phyloP scores from a whole-genome alignment of 225 moss, liverwort and hornwort species.

The Asterella californica region DNA sequence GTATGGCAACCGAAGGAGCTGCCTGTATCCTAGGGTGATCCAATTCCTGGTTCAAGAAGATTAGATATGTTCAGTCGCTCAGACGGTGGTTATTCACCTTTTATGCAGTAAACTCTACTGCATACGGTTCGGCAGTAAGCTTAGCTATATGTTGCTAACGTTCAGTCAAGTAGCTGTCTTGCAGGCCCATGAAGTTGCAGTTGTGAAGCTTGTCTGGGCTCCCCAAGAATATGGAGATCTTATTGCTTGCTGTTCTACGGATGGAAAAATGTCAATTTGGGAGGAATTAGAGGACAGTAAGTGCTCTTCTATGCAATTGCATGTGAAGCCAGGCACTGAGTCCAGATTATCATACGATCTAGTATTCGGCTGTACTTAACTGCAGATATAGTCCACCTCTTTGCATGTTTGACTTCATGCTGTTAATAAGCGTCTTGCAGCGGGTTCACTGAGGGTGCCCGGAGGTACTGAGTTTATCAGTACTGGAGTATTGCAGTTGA shows the following conservation, averaged over 20 bases:
- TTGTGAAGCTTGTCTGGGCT: slow-evolving; percentile 77
- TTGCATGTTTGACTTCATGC: background rate
- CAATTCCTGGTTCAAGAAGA: background rate
- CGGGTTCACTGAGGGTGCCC: background rate
- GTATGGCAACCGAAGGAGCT: background rate
- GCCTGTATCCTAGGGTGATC: background rate
- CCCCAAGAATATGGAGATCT: slow-evolving; percentile 80
- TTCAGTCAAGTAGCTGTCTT: slow-evolving; percentile 33
- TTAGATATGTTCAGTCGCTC: too few species aligned
- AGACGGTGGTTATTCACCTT: too few species aligned
- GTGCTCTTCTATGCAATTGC: background rate
- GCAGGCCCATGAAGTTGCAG: slow-evolving; percentile 63
- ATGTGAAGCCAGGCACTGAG: background rate
- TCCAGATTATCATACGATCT: background rate
- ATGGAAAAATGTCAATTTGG: slow-evolving; percentile 80
- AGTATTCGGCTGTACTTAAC: background rate
- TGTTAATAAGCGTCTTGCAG: background rate
- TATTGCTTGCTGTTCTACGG: slow-evolving; percentile 65
- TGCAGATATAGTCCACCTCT: background rate
- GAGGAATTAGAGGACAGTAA: slow-evolving; percentile 59
- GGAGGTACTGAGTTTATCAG: background rate
- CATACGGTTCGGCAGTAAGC: background rate
- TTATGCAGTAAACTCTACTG: too few species aligned
- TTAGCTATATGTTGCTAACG: slow-evolving; percentile 8
- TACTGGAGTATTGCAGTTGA: background rate